These are phyloP conservation scores for Lichina pygmaea DNA, from an alignment of 495 filamentous ascomycete genomes.

Conservation along the genomic window DNA sequence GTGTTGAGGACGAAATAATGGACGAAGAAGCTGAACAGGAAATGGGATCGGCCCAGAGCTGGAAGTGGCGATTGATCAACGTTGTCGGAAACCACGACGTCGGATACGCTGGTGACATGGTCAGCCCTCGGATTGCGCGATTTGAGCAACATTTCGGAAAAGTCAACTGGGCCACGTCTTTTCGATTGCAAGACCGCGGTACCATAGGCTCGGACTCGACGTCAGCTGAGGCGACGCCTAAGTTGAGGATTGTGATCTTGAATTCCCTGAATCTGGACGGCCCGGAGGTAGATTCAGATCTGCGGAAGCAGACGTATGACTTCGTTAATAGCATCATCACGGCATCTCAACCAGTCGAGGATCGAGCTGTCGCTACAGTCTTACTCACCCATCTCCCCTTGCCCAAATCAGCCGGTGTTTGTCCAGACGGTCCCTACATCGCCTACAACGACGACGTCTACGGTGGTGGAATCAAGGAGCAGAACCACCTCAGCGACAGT, in stretches of 20 bases:
- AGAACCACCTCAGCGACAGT: conserved; percentile 60
- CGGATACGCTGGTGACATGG: conserved; percentile 81
- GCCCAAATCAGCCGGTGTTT: conserved; percentile 59
- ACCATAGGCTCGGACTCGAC: not conserved
- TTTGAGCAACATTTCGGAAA: conserved; percentile 68
- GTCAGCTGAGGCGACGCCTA: conserved; percentile 14
- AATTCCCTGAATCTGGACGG: conserved; percentile 83
- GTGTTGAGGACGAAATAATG: conserved; percentile 35
- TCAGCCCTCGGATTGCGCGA: conserved; percentile 35
- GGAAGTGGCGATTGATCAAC: conserved; percentile 58
- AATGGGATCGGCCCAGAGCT: conserved; percentile 25
- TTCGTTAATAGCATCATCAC: conserved; percentile 51
- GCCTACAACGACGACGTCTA: conserved; percentile 31
- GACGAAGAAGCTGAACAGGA: conserved; percentile 1
- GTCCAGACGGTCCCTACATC: conserved; percentile 62
- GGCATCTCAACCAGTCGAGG: conserved; percentile 37
- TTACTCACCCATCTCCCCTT: conserved; percentile 81
- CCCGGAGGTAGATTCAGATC: conserved; percentile 32
- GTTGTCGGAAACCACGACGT: conserved; percentile 89
- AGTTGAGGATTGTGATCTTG: conserved; percentile 57
- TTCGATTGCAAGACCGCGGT: conserved; percentile 31
- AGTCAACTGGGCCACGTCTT: conserved; percentile 51
- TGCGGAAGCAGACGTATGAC: conserved; percentile 44
- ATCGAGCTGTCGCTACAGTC: conserved; percentile 40
- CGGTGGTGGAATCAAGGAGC: conserved; percentile 50